These are phyloP conservation scores for Verticillium nonalfalfae DNA, from an alignment of 2,329 filamentous ascomycete species.

Conservation along the genomic window DNA sequence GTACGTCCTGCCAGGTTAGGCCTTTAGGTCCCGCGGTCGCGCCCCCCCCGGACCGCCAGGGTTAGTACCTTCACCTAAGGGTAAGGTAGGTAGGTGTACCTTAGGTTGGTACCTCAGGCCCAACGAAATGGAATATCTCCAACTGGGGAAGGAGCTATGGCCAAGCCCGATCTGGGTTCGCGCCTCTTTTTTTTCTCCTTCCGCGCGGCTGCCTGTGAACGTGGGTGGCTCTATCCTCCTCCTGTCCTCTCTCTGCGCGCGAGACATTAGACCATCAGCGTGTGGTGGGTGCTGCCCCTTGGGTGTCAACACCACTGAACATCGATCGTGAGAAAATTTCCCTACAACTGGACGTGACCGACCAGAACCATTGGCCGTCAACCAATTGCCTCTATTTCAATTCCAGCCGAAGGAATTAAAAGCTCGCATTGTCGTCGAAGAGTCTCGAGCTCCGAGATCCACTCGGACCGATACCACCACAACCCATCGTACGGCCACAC, in stretches of 20 bases:
- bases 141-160: not conserved
- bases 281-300: too few species aligned
- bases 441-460: not conserved
- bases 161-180: constrained; percentile 2
- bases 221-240: not conserved
- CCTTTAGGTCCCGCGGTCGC: not conserved
- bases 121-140: not conserved
- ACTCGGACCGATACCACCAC: not conserved
- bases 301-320: too few species aligned
- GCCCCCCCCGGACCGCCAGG: not conserved
- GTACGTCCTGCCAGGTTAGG: not conserved
- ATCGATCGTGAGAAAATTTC: too few species aligned
- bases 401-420: not conserved
- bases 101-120: not conserved
- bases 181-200: constrained; percentile 4
- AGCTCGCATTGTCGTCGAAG: not conserved
- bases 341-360: too few species aligned
- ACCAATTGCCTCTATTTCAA: not conserved
- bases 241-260: not conserved
- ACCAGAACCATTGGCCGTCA: not conserved
- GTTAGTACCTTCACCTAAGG: too few species aligned
- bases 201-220: not conserved
- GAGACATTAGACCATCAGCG: too few species aligned
- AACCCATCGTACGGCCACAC: not conserved
- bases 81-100: too few species aligned